phyloP scores from a whole-genome alignment of 345 rosid genomes.

The Euphorbia pulcherrima region DNA sequence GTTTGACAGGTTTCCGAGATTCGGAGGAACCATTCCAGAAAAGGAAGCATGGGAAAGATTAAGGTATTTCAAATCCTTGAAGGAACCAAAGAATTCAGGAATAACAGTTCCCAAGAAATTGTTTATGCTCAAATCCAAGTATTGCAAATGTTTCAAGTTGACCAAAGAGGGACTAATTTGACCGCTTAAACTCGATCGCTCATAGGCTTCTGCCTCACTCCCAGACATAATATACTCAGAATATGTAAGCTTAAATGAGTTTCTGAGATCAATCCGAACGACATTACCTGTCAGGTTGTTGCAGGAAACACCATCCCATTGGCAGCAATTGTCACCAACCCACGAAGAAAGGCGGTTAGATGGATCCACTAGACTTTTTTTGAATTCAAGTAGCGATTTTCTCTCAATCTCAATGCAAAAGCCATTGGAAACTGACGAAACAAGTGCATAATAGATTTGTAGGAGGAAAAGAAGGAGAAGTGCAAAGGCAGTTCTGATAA shows the following conservation, averaged over 20 bases:
- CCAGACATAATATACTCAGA: constrained; percentile 2
- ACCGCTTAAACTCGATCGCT: constrained; percentile 9
- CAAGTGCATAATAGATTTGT: background rate
- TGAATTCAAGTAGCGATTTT: constrained; percentile 25
- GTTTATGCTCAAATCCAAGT: constrained; percentile 30
- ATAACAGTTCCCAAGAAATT: constrained; percentile 18
- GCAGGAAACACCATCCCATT: constrained; percentile 26
- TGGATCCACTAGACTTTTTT: constrained; percentile 15
- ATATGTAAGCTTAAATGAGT: background rate
- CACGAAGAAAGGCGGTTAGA: constrained; percentile 26
- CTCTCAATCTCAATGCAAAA: constrained; percentile 18
- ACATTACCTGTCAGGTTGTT: constrained; percentile 18
- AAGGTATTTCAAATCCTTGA: constrained; percentile 22
- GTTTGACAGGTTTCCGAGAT: constrained; percentile 29
- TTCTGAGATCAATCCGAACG: constrained; percentile 15
- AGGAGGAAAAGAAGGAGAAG: background rate
- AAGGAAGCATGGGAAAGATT: constrained; percentile 27
- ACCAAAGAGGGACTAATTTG: constrained; percentile 27
- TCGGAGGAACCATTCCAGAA: constrained; percentile 21
- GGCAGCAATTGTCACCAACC: constrained; percentile 28
- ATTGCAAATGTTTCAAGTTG: constrained; percentile 13
- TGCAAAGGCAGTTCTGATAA: constrained; percentile 10
- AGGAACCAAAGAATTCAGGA: constrained; percentile 27
- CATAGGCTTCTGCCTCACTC: background rate
- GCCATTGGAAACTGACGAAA: background rate